A percentile compares a stretch with the other conserved stretches of the same genome.
Evolutionary conservation across 305 asterid genomes (phyloP).

Genomic region (Fraxinus ornus): DNA sequence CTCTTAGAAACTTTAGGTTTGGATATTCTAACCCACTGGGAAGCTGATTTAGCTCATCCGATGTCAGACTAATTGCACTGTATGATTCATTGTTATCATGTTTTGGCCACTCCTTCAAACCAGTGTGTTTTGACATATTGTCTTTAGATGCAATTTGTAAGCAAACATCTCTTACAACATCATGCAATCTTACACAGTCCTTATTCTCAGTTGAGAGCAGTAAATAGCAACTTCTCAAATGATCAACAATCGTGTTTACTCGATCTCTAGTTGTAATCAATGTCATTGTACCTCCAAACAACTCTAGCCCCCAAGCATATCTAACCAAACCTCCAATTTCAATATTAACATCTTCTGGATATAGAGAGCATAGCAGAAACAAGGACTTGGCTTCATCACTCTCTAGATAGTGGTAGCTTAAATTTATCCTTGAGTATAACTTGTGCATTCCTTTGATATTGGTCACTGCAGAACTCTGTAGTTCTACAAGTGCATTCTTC

Average conservation of each 20-base stretch:
- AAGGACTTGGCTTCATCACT: slow-evolving; percentile 13
- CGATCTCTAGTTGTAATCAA: slow-evolving; percentile 21
- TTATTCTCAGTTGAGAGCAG: slow-evolving; percentile 7
- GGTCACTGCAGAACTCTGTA: not conserved
- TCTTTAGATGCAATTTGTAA: slow-evolving; percentile 17
- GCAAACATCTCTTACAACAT: slow-evolving; percentile 36
- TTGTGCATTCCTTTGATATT: not conserved
- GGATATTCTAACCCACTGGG: slow-evolving; percentile 17
- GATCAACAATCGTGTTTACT: not conserved
- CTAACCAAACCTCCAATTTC: slow-evolving; percentile 9
- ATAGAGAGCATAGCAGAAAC: slow-evolving; percentile 37
- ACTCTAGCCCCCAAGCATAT: slow-evolving; percentile 22
- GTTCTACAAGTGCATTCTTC: slow-evolving; percentile 5
- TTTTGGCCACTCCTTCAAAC: slow-evolving; percentile 11
- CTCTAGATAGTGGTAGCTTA: slow-evolving; percentile 11
- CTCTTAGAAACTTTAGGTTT: not conserved
- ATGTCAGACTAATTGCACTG: slow-evolving; percentile 25
- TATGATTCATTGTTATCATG: not conserved
- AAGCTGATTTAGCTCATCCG: not conserved
- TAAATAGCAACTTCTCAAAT: slow-evolving; percentile 18
- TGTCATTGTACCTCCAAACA: slow-evolving; percentile 13
- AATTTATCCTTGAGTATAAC: not conserved
- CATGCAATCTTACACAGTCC: slow-evolving; percentile 33
- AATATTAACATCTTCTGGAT: slow-evolving; percentile 24
- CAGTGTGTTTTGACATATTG: not conserved